These are phyloP conservation scores for Aspergillus egyptiacus DNA, from an alignment of 495 filamentous ascomycete genomes.

Conservation along the genomic window DNA sequence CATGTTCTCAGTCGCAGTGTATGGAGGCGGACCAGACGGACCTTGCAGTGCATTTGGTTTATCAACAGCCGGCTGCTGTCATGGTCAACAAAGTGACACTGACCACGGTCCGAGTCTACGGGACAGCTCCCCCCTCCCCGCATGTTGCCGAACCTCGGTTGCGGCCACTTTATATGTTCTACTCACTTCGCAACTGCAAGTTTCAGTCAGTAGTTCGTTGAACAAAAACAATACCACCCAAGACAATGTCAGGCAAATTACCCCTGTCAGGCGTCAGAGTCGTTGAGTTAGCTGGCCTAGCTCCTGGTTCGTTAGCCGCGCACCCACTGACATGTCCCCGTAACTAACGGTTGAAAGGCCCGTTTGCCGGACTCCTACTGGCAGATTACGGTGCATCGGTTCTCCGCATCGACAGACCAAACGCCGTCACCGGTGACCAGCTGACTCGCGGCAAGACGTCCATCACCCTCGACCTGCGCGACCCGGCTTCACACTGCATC, in stretches of 20 bases:
- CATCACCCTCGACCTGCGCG: slow-evolving; percentile 72
- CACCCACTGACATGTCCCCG: not conserved
- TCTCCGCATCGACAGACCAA: slow-evolving; percentile 75
- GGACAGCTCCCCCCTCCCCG: slow-evolving; percentile 26
- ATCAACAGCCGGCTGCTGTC: no score
- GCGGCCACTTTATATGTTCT: no score
- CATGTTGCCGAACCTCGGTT: slow-evolving; percentile 33
- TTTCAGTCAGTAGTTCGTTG: no score
- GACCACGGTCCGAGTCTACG: not conserved
- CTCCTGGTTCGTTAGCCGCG: slow-evolving; percentile 56
- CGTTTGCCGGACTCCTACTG: slow-evolving; percentile 83
- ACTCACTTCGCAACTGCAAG: no score
- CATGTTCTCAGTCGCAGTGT: no score
- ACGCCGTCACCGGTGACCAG: slow-evolving; percentile 46
- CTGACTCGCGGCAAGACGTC: slow-evolving; percentile 75
- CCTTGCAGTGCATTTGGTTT: no score
- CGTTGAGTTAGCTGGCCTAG: slow-evolving; percentile 83
- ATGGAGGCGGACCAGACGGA: no score
- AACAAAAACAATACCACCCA: no score
- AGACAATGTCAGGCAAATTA: slow-evolving; percentile 15
- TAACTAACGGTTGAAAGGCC: slow-evolving; percentile 46
- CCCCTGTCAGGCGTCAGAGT: slow-evolving; percentile 74
- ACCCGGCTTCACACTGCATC: slow-evolving; percentile 51
- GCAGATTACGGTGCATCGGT: slow-evolving; percentile 84
- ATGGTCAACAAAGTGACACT: not conserved